Conservation (phyloP, 306 rosid genomes). For the Styphnolobium japonicum region DNA sequence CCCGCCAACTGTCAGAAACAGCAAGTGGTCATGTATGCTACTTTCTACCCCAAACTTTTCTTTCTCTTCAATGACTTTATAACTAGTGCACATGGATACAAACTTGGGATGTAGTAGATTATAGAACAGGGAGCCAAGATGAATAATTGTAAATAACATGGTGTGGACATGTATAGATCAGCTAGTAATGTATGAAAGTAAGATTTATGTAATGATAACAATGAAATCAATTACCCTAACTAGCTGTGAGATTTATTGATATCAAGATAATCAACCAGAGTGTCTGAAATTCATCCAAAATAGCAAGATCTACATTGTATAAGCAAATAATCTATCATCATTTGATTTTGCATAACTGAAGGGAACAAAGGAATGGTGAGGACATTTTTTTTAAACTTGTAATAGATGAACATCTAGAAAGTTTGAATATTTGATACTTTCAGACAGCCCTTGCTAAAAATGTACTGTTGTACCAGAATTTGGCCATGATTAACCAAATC, state of each 20-base stretch:
- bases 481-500: not conserved
- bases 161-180: not conserved
- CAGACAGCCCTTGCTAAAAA: not conserved
- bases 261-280: not conserved
- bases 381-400: not conserved
- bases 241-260: constrained; percentile 1
- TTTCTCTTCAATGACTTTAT: constrained; percentile 14
- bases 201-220: not conserved
- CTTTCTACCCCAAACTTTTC: constrained; percentile 18
- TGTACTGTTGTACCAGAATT: not conserved
- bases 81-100: not conserved
- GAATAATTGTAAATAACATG: constrained; percentile 1
- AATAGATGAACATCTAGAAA: not conserved
- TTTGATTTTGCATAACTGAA: constrained; percentile 13
- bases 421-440: not conserved
- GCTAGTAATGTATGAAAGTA: not conserved
- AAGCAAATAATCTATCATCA: not conserved
- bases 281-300: constrained; percentile 1
- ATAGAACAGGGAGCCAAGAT: not conserved
- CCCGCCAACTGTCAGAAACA: constrained; percentile 87
- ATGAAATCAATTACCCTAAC: not conserved
- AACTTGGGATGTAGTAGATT: constrained; percentile 15
- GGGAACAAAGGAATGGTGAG: not conserved
- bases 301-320: not conserved
- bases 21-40: constrained; percentile 68